Evolutionary conservation across 805 yeast genomes (phyloP).

Genomic region (Candida qinlingensis): DNA sequence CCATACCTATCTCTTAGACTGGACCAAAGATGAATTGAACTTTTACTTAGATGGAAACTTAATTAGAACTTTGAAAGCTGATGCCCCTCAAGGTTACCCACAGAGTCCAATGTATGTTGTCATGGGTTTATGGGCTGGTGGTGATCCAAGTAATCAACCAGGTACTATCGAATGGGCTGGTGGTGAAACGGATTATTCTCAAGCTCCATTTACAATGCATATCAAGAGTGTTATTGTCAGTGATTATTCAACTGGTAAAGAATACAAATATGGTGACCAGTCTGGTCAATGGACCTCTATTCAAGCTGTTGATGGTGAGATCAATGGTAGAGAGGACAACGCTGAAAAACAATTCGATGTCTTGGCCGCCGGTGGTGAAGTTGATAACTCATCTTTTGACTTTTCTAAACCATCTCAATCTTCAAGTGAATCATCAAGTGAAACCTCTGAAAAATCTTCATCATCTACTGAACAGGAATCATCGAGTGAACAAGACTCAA

Average conservation of each 20-base stretch:
- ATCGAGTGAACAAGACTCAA: background rate
- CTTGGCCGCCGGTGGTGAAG: constrained; percentile 30
- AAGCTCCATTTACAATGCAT: constrained; percentile 66
- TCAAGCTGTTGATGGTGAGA: constrained; percentile 47
- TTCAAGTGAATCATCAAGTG: background rate
- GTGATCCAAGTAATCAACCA: constrained; percentile 55
- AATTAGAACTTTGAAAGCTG: constrained; percentile 56
- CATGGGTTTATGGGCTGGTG: constrained; percentile 80
- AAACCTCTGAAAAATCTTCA: background rate
- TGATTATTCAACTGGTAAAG: constrained; percentile 62
- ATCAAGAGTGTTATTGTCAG: constrained; percentile 56
- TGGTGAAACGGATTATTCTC: constrained; percentile 58
- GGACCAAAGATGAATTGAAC: constrained; percentile 60
- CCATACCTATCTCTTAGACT: constrained; percentile 81
- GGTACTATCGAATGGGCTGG: constrained; percentile 86
- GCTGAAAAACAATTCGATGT: constrained; percentile 40
- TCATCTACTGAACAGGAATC: background rate
- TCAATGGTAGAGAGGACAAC: constrained; percentile 51
- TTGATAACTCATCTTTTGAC: constrained; percentile 11
- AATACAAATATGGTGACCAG: constrained; percentile 49
- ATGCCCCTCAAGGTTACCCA: constrained; percentile 69
- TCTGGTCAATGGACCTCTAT: constrained; percentile 60
- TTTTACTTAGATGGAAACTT: constrained; percentile 72
- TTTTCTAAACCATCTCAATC: background rate
- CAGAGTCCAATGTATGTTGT: constrained; percentile 80